Evolutionary conservation across 2,329 filamentous ascomycete genomes (phyloP).

Genomic region (Botrytis medusae): DNA sequence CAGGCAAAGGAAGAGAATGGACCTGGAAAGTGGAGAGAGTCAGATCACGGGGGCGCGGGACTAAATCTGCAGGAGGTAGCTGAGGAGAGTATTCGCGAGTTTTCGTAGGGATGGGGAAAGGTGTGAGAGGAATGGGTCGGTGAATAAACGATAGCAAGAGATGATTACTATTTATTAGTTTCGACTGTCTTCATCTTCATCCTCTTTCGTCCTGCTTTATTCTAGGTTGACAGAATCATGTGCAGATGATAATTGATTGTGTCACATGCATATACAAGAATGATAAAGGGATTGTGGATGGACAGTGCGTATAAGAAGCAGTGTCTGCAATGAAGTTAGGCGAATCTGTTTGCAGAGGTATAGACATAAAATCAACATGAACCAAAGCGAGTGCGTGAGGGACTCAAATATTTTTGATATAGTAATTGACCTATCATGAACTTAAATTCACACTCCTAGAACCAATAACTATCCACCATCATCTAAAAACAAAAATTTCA

Average conservation of each 20-base stretch:
- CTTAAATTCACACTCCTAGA: neutral
- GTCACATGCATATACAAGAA: neutral
- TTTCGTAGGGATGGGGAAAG: neutral
- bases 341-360: neutral
- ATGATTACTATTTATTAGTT: neutral
- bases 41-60: neutral
- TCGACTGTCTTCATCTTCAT: neutral
- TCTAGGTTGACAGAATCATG: neutral
- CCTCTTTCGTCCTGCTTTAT: neutral
- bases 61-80: neutral
- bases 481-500: constrained; percentile 36
- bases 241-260: neutral
- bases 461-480: neutral
- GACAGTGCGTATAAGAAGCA: neutral
- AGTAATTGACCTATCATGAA: neutral
- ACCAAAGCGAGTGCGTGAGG: neutral
- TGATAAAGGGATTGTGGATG: neutral
- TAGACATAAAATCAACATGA: neutral
- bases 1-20: constrained; percentile 22
- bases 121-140: too few relatives aligned
- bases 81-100: constrained; percentile 2
- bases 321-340: neutral
- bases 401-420: neutral
- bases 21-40: neutral
- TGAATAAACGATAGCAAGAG: neutral